These are phyloP conservation scores for Phytophthora boehmeriae DNA, from an alignment of 352 stramenopile species.

Conservation along the genomic window DNA sequence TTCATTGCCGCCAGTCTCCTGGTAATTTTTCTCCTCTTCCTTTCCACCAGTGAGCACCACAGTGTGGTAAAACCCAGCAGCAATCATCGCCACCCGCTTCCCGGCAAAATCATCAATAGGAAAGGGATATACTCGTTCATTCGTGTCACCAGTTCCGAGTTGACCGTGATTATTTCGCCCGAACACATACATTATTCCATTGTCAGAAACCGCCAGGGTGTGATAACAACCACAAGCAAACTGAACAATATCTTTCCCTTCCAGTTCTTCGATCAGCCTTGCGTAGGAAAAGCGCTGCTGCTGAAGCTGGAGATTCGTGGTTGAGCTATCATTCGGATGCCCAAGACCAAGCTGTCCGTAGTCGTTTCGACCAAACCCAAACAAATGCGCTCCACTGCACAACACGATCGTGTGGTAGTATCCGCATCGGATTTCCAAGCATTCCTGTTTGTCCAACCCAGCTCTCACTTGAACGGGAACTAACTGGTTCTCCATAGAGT, in stretches of 20 bases:
- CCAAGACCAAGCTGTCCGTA: slow-evolving; percentile 93
- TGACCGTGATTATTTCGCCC: slow-evolving; percentile 95
- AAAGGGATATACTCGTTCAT: slow-evolving; percentile 85
- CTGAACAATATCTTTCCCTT: slow-evolving; percentile 84
- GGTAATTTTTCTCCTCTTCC: slow-evolving; percentile 55
- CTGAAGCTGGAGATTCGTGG: slow-evolving; percentile 65
- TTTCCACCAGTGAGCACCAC: slow-evolving; percentile 87
- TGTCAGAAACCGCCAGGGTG: slow-evolving; percentile 86
- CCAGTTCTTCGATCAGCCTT: slow-evolving; percentile 67
- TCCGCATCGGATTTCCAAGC: slow-evolving; percentile 85
- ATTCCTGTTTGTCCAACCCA: slow-evolving; percentile 68
- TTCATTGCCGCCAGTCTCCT: slow-evolving; percentile 14
- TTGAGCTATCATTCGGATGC: slow-evolving; percentile 32
- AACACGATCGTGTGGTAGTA: slow-evolving; percentile 94
- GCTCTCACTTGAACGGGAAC: slow-evolving; percentile 54
- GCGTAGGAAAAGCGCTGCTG: slow-evolving; percentile 70
- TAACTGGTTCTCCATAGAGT: slow-evolving; percentile 72
- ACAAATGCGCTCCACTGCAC: slow-evolving; percentile 69
- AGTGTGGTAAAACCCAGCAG: slow-evolving; percentile 94
- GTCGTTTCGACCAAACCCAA: slow-evolving; percentile 92
- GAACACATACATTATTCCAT: slow-evolving; percentile 93
- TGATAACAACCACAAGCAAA: slow-evolving; percentile 94
- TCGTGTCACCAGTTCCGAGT: slow-evolving; percentile 90
- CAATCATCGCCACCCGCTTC: slow-evolving; percentile 88
- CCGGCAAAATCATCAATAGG: slow-evolving; percentile 91